These are phyloP conservation scores for Moesziomyces globuligerus DNA, from an alignment of 1,284 basidiomycete genomes.

Conservation along the genomic window DNA sequence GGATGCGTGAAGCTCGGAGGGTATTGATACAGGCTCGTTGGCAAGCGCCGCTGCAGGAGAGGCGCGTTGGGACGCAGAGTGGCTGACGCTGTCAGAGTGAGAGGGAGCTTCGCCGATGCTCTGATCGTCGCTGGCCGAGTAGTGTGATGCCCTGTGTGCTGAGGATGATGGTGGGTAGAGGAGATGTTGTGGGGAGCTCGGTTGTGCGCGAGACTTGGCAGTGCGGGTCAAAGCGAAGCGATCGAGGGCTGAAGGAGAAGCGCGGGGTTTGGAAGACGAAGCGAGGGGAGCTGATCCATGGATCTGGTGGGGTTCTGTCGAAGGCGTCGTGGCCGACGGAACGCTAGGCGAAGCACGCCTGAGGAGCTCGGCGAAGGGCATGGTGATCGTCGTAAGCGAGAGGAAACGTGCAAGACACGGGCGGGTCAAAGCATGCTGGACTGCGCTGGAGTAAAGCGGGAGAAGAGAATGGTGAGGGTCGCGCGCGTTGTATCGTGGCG, in stretches of 20 bases:
- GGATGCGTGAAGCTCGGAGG: constrained; percentile 3
- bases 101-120: constrained; percentile 27
- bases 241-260: constrained; percentile 3
- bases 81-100: constrained; percentile 6
- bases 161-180: constrained; percentile 13
- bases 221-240: constrained; percentile 16
- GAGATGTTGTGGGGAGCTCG: neutral
- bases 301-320: constrained; percentile 6
- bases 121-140: constrained; percentile 20
- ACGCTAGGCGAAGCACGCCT: constrained; percentile 12
- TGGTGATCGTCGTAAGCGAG: constrained; percentile 10
- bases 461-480: no score
- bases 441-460: no score
- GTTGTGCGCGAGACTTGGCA: constrained; percentile 6
- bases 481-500: neutral
- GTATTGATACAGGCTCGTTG: neutral
- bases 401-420: neutral
- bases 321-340: neutral
- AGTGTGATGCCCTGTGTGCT: constrained; percentile 6
- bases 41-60: constrained; percentile 4
- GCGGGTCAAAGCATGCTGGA: neutral
- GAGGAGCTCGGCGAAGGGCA: constrained; percentile 30
- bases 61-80: neutral
- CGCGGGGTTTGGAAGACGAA: constrained; percentile 7
- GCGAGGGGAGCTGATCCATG: constrained; percentile 6